These are phyloP conservation scores for Spiromastix sp. DNA, from an alignment of 2,329 filamentous ascomycete species.

Conservation along the genomic window DNA sequence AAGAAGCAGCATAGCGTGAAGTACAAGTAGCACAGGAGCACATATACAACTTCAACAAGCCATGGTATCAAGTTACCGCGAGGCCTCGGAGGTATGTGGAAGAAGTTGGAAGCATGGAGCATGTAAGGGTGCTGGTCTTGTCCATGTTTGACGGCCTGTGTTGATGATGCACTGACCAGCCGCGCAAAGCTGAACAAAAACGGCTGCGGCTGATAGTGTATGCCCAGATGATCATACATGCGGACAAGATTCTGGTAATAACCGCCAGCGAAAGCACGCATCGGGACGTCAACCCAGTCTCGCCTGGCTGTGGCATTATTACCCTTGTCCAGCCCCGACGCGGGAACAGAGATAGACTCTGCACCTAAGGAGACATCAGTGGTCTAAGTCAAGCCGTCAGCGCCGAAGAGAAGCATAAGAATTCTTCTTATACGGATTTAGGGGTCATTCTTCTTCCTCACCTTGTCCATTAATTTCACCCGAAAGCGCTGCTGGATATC, in stretches of 20 bases:
- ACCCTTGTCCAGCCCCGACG: slow-evolving; percentile 29
- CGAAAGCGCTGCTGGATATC: slow-evolving; percentile 31
- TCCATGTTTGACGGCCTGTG: slow-evolving; percentile 6
- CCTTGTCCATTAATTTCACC: slow-evolving; percentile 24
- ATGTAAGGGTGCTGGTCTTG: slow-evolving; percentile 32
- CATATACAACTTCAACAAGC: slow-evolving; percentile 34
- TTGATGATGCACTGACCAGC: slow-evolving; percentile 8
- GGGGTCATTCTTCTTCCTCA: background rate
- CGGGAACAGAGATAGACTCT: slow-evolving; percentile 14
- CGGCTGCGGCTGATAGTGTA: slow-evolving; percentile 39
- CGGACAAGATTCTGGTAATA: slow-evolving; percentile 47
- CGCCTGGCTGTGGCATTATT: slow-evolving; percentile 12
- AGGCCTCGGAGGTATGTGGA: slow-evolving; percentile 37
- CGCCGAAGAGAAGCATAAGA: no score
- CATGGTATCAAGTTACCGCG: slow-evolving; percentile 28
- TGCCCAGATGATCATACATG: slow-evolving; percentile 46
- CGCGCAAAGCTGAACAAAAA: slow-evolving; percentile 46
- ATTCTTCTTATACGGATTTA: no score
- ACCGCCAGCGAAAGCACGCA: slow-evolving; percentile 41
- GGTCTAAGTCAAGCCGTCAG: no score
- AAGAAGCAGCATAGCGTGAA: slow-evolving; percentile 44
- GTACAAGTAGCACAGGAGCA: slow-evolving; percentile 43
- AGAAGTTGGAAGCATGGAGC: slow-evolving; percentile 45
- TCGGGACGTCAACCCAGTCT: slow-evolving; percentile 39
- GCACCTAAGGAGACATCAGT: background rate